Base-by-base conservation (phyloP, 1,284 basidiomycete genomes). In the Chalciporus sp. region DNA sequence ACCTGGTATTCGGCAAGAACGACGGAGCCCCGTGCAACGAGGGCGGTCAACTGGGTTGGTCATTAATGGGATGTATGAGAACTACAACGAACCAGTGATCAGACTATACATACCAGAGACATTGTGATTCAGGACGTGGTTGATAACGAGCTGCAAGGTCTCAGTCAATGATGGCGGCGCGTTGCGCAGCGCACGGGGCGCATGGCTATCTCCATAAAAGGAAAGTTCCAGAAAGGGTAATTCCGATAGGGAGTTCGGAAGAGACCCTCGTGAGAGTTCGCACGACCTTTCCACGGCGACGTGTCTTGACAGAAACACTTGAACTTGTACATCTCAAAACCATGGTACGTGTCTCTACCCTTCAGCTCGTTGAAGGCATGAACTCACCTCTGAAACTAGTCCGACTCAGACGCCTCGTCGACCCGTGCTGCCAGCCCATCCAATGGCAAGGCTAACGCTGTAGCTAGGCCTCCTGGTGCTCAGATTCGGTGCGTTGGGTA, bases 1-100 rank as follows among this genome's bases (percentile, higher is more conserved):
- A 82, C 80, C 61, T 88, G 83, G 69, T 94, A 88, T 68, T 96
- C 93, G 4, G 89, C 92, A 26, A 96, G 81, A 57, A 96, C 87
- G 7, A 81, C 85, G 14, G 85, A 71, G 1, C 89, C 92, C 59
- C 84, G 80, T n/a, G 94, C 88, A 10, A 96, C 86, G 41, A 95
- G 79, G n/a, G 91, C 91, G 65, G 94, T 91, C 56, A 95, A 88
- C 88, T 90, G 39, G 6, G 2, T 7, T 19, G 3, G 33, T 16
- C 14, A 11, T 37, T n/a, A 17, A 17, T 7, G 16, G 8, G n/a
- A 7, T 17, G 7, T 16, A 17, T 17, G 1, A 37, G 7, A 8
- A 37, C 1, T 16, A 6, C 11, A 16, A 14, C 6, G 2, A 11
- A 14, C 17, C 72, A 40, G 20, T 3, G 28, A 62, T 71, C 40